Evolutionary conservation across 2,329 filamentous ascomycete genomes (phyloP), one percentile per base, ranked within the genome.

Genomic region (Pseudodiploospora longispora): DNA sequence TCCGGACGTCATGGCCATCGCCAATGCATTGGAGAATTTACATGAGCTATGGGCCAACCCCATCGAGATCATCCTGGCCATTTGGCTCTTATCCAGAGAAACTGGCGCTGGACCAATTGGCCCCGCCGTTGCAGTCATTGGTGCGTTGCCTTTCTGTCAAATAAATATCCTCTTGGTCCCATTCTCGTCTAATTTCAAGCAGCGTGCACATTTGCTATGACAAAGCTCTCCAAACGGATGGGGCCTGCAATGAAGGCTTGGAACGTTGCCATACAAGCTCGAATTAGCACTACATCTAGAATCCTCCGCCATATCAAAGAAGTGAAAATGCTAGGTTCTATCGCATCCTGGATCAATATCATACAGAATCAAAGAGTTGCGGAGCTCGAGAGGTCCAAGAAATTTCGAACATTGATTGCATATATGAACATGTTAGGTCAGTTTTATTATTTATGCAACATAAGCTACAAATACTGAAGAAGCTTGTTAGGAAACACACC

Each of bases 21-120:
- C 55, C 2, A 50, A 53, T 0, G 63, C 63, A 0, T 61, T 64
- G 38, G 52, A 56, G n/a, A 58, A 50, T 0, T 47, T 69, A 30
- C 70, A 71, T 40, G 67, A 71, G 27, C 44, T 64, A 2, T 70
- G 67, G 67, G 64, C 61, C 1, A 63, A 57, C 31, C 42, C 60
- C 1, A 51, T 74, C 0, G 67, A 75, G 46, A 64, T 71, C 19
- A 60, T 50, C 2, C 40, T 75, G 10, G 68, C 67, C 1, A 62
- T 69, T 28, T 77, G 64, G 50, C 55, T 77, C 0, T 54, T 78
- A 0, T 60, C 71, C 10, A 54, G 55, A 7, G 64, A 74, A 39
- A 54, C 76, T 4, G 71, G 71, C 0, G 56, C 62, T 1, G 70
- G 69, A 0, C 74, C 68, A 35, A 53, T 66, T 0, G 66, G 68